A percentile compares a stretch with the other conserved stretches of the same genome.
Conservation (phyloP, 2,329 filamentous ascomycete species). For the Colletotrichum agaves region DNA sequence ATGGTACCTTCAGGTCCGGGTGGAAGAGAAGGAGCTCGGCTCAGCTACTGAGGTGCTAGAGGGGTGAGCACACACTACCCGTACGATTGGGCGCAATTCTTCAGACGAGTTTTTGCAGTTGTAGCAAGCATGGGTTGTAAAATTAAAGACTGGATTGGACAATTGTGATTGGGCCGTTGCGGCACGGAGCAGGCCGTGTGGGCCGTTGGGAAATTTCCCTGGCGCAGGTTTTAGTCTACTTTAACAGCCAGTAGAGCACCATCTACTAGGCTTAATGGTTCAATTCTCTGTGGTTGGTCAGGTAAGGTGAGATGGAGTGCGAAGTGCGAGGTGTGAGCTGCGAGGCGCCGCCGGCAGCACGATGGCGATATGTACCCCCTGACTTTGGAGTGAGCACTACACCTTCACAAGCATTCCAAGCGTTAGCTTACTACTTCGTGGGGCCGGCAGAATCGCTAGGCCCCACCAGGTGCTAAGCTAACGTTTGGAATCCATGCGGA, state of each 20-base stretch:
- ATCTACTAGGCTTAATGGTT: too few species aligned
- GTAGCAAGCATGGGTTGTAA: conserved; percentile 28
- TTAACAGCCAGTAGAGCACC: too few species aligned
- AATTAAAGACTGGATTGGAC: conserved; percentile 33
- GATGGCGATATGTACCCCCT: background rate
- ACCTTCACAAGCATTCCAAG: too few species aligned
- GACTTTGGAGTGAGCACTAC: conserved; percentile 13
- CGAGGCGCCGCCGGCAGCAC: too few species aligned
- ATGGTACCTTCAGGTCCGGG: background rate
- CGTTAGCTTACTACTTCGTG: too few species aligned
- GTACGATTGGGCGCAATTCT: conserved; percentile 33
- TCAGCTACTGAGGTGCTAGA: background rate
- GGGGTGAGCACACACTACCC: conserved; percentile 8
- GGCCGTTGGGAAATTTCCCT: conserved; percentile 20
- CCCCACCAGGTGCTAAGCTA: too few species aligned
- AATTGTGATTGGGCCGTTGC: conserved; percentile 11
- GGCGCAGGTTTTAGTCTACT: conserved; percentile 21
- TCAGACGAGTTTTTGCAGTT: conserved; percentile 25
- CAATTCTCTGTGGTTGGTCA: too few species aligned
- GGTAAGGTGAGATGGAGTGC: too few species aligned
- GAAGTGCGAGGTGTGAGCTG: too few species aligned
- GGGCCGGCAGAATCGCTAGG: too few species aligned
- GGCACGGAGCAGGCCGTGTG: conserved; percentile 19
- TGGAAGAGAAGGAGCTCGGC: background rate
- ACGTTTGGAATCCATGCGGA: too few species aligned